These are phyloP conservation scores for Arabidopsis arenosa DNA, from an alignment of 345 rosid species.

Conservation along the genomic window DNA sequence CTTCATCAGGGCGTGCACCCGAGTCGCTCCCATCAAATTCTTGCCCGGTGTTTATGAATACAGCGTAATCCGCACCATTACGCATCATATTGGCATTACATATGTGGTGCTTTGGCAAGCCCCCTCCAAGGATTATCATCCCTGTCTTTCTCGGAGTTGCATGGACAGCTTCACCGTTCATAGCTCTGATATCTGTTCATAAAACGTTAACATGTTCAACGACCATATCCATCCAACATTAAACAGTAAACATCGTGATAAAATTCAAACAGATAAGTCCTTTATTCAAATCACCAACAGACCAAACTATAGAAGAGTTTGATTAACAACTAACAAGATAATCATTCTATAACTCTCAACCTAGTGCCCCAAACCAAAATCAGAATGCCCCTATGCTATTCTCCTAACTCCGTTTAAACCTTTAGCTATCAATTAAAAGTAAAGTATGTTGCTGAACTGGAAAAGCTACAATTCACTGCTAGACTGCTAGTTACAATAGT, in stretches of 20 bases:
- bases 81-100: conserved; percentile 99
- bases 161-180: conserved; percentile 85
- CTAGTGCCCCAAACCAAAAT: background rate
- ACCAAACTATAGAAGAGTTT: background rate
- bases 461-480: background rate
- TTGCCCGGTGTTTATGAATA: conserved; percentile 88
- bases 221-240: background rate
- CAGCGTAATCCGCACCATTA: conserved; percentile 89
- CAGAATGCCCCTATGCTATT: background rate
- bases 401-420: background rate
- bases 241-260: background rate
- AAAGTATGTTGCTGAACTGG: background rate
- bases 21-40: conserved; percentile 99
- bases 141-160: conserved; percentile 84
- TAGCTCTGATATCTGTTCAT: conserved; percentile 76
- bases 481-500: background rate
- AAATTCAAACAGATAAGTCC: background rate
- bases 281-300: background rate
- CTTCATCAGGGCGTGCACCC: conserved; percentile 95
- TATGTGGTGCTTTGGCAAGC: conserved; percentile 93
- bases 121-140: conserved; percentile 91
- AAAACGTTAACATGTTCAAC: background rate
- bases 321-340: background rate
- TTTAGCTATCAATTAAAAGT: background rate
- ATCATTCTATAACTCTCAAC: background rate